Conservation (phyloP, 306 rosid species). For the Casuarina cunninghamiana region DNA sequence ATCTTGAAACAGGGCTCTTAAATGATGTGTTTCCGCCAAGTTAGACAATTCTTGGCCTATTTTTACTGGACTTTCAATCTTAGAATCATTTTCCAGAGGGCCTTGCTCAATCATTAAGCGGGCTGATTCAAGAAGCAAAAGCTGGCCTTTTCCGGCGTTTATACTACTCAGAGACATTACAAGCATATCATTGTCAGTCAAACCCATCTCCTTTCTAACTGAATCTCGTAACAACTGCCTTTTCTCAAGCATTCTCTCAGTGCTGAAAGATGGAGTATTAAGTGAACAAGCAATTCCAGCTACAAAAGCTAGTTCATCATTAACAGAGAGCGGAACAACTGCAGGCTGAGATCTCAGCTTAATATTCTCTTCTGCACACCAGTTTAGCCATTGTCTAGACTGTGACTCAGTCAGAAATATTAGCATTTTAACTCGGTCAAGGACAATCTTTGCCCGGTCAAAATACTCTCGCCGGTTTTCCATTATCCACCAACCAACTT, state of each 20-base stretch:
- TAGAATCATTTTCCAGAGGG: constrained; percentile 34
- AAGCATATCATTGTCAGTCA: constrained; percentile 68
- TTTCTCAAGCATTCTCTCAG: constrained; percentile 60
- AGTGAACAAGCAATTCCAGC: constrained; percentile 80
- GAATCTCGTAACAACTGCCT: constrained; percentile 59
- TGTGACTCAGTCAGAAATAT: constrained; percentile 74
- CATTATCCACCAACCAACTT: constrained; percentile 97
- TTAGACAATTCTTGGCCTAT: constrained; percentile 40
- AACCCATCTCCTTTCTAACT: constrained; percentile 75
- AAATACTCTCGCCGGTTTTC: constrained; percentile 89
- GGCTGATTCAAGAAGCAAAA: constrained; percentile 75
- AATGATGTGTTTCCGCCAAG: constrained; percentile 50
- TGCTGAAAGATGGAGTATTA: constrained; percentile 69
- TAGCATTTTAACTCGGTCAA: constrained; percentile 66
- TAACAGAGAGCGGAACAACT: constrained; percentile 74
- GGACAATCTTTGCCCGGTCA: constrained; percentile 67
- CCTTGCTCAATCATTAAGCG: constrained; percentile 37
- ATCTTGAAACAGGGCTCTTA: constrained; percentile 53
- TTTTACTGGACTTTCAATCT: constrained; percentile 26
- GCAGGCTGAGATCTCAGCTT: constrained; percentile 62
- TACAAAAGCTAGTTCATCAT: constrained; percentile 77
- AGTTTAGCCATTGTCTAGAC: constrained; percentile 73
- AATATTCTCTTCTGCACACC: constrained; percentile 79
- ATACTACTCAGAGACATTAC: constrained; percentile 84
- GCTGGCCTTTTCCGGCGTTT: constrained; percentile 90